phyloP scores from a whole-genome alignment of 305 asterid species.

The Rubia occidens region DNA sequence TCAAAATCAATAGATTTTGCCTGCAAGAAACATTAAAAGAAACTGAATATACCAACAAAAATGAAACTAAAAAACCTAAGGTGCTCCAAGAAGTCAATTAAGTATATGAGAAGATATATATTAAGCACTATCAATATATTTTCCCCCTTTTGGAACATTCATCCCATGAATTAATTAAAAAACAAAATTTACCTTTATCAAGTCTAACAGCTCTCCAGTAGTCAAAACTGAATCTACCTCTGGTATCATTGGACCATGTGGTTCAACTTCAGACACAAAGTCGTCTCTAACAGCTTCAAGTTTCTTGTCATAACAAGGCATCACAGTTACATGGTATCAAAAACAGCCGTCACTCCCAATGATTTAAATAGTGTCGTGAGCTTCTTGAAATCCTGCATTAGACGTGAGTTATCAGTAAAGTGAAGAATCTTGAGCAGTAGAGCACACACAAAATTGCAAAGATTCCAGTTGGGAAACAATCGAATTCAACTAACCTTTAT shows the following conservation, averaged over 20 bases:
- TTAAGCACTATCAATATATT: no score
- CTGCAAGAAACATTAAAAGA: conserved; percentile 35
- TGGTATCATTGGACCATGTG: conserved; percentile 45
- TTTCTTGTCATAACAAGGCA: conserved; percentile 98
- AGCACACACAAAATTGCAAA: neutral
- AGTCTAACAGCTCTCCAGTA: conserved; percentile 81
- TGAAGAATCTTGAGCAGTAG: neutral
- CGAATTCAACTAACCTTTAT: conserved; percentile 39
- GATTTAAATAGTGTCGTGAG: conserved; percentile 83
- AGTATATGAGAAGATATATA: neutral
- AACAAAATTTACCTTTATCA: conserved; percentile 52
- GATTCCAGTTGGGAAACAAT: neutral
- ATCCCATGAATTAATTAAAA: neutral
- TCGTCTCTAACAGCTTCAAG: conserved; percentile 97
- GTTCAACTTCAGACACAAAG: conserved; percentile 56
- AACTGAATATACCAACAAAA: neutral
- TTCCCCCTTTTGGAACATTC: no score
- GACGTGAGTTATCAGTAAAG: conserved; percentile 9
- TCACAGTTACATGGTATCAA: conserved; percentile 93
- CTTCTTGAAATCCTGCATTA: conserved; percentile 56
- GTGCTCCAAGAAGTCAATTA: neutral
- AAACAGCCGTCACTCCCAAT: conserved; percentile 78
- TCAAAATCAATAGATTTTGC: conserved; percentile 53
- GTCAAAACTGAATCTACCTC: conserved; percentile 96
- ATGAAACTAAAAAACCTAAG: neutral